Base-by-base conservation (phyloP, 1,284 basidiomycete genomes). In the Boletus subluridellus region DNA sequence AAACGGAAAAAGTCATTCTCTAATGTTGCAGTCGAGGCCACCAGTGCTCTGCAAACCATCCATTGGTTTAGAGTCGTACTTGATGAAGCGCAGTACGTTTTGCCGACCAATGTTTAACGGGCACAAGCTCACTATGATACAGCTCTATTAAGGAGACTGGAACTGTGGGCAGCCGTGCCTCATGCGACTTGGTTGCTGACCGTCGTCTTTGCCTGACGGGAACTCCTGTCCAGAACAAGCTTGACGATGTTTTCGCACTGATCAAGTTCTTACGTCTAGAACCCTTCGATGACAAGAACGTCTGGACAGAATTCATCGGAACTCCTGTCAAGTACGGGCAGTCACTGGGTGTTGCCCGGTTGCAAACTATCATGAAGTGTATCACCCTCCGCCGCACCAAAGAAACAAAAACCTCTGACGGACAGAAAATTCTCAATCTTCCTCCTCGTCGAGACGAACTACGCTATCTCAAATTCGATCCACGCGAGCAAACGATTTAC, bases 21-120 rank as follows among this genome's bases (percentile, higher is more conserved):
- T 41, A 79, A 77, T 57, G 74, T 79, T 45, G 74, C 73, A 15
- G 69, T 71, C 49, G 94, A 94, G 71, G 79, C 81, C 44, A 81
- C 86, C 2, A 96, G 94, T 71, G 86, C 96, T n/a, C 74, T 99
- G 62, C 97, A 99, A 76, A 90, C 90, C 65, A 87, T 99, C 38
- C 87, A 97, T 69, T 99, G 97, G 97, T 99, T 98, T 76, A 82
- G 97, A 58, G 89, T 99, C 30, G 95, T 99, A 11, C 84, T 99
- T 11, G 97, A 99, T 72, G 97, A 99, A 76, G 97, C 97, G 37
- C 95, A 98, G 94, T 96, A 74, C 78, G 93, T 80, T 30, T 39
- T 49, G 42, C 57, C 56, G 55, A 50, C 55, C 39, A 53, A 54
- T 45, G 2, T 54, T 37, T 17, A 46, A 44, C 55, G 15, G 42